Evolutionary conservation across 345 rosid species (phyloP).

Genomic region (Camelina sativa): DNA sequence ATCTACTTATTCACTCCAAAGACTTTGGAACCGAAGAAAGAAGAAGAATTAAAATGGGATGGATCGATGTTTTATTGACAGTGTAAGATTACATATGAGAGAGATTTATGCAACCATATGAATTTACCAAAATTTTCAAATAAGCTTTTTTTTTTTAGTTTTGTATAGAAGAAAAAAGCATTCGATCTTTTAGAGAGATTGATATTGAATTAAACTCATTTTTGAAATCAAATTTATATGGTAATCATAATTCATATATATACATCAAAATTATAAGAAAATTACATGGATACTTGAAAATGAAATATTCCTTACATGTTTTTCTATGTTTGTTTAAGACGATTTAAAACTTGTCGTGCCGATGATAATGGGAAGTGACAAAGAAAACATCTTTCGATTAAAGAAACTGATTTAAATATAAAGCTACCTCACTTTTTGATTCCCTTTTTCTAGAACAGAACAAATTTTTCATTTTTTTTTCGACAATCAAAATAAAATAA

Average conservation of each 20-base stretch:
- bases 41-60: background rate
- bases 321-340: background rate
- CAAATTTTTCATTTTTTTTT: slow-evolving; percentile 34
- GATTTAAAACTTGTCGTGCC: slow-evolving; percentile 14
- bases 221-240: background rate
- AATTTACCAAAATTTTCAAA: background rate
- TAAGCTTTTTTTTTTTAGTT: background rate
- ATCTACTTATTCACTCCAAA: background rate
- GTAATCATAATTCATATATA: too few relatives aligned
- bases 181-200: background rate
- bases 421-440: slow-evolving; percentile 35
- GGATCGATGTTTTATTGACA: background rate
- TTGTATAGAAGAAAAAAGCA: background rate
- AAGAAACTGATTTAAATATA: slow-evolving; percentile 39
- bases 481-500: background rate
- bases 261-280: background rate
- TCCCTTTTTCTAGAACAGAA: slow-evolving; percentile 33
- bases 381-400: slow-evolving; percentile 39
- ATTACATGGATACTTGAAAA: slow-evolving; percentile 10
- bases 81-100: background rate
- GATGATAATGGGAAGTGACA: slow-evolving; percentile 41
- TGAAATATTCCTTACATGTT: background rate
- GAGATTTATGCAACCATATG: background rate
- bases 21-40: slow-evolving; percentile 14
- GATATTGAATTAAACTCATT: background rate